Conservation (phyloP, 2,329 filamentous ascomycete genomes). For the Botrytis sinoallii region DNA sequence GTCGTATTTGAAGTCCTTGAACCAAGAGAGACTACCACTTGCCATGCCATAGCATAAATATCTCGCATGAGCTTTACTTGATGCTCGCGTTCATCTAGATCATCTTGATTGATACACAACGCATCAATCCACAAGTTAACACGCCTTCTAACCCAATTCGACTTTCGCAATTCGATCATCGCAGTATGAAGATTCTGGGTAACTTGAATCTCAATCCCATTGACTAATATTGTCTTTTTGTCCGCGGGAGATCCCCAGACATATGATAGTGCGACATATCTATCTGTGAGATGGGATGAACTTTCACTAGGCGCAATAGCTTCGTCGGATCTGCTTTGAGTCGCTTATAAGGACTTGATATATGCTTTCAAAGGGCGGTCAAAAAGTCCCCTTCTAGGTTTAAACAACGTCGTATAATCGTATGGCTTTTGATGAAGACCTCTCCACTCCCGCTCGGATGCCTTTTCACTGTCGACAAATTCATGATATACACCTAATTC, state of each 20-base stretch:
- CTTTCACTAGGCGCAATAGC: too few relatives aligned
- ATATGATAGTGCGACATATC: conserved; percentile 15
- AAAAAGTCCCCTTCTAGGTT: background rate
- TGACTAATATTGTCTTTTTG: conserved; percentile 11
- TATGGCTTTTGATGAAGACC: background rate
- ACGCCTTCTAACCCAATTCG: conserved; percentile 1
- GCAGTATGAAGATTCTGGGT: conserved; percentile 10
- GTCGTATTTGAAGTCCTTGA: background rate
- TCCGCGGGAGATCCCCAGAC: conserved; percentile 8
- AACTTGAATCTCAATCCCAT: conserved; percentile 8
- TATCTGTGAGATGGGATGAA: background rate
- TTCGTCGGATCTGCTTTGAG: background rate
- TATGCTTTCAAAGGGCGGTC: conserved; percentile 11
- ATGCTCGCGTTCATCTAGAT: conserved; percentile 18
- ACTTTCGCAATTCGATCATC: background rate
- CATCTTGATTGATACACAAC: conserved; percentile 23
- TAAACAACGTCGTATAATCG: conserved; percentile 7
- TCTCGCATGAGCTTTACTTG: conserved; percentile 21
- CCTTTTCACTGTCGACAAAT: background rate
- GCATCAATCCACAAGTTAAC: conserved; percentile 21
- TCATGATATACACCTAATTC: background rate
- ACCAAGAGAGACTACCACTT: conserved; percentile 12
- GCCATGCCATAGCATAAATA: conserved; percentile 18
- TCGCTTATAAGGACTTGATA: background rate
- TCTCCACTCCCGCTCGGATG: background rate